phyloP scores from a whole-genome alignment of 441 rosid species.

The Metrosideros polymorpha region DNA sequence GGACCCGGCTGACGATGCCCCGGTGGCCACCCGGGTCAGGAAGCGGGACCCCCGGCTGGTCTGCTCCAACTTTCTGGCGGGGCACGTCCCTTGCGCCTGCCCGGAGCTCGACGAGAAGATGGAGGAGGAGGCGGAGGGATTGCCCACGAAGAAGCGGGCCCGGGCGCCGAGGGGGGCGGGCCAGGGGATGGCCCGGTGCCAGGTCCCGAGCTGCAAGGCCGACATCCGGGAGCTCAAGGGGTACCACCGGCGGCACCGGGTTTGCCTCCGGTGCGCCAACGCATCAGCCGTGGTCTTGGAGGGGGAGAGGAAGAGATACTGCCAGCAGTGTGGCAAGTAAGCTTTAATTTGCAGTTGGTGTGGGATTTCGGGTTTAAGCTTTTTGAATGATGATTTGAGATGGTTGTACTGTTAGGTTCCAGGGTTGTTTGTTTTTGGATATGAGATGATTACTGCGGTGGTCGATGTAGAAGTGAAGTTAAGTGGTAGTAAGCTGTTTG shows the following conservation, averaged over 20 bases:
- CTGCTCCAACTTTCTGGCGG: slow-evolving; percentile 82
- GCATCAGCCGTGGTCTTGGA: slow-evolving; percentile 54
- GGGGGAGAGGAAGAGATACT: slow-evolving; percentile 75
- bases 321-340: slow-evolving; percentile 99
- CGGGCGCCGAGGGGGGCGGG: slow-evolving; percentile 30
- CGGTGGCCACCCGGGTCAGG: slow-evolving; percentile 39
- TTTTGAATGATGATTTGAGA: neutral
- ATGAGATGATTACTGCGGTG: neutral
- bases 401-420: neutral
- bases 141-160: slow-evolving; percentile 51
- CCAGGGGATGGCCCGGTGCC: slow-evolving; percentile 40
- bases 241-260: slow-evolving; percentile 81
- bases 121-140: slow-evolving; percentile 32
- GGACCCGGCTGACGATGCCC: neutral
- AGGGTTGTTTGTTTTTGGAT: neutral
- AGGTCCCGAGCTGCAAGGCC: slow-evolving; percentile 70
- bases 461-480: neutral
- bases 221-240: slow-evolving; percentile 91
- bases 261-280: slow-evolving; percentile 83
- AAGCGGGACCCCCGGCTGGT: slow-evolving; percentile 85
- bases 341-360: neutral
- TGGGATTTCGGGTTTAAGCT: neutral
- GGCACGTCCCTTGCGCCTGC: slow-evolving; percentile 74
- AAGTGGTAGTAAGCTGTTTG: neutral
- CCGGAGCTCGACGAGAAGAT: slow-evolving; percentile 75